A percentile compares a stretch with the other conserved stretches of the same genome.
Conservation (phyloP, 225 moss, liverwort and hornwort genomes). For the Asterella californica region DNA sequence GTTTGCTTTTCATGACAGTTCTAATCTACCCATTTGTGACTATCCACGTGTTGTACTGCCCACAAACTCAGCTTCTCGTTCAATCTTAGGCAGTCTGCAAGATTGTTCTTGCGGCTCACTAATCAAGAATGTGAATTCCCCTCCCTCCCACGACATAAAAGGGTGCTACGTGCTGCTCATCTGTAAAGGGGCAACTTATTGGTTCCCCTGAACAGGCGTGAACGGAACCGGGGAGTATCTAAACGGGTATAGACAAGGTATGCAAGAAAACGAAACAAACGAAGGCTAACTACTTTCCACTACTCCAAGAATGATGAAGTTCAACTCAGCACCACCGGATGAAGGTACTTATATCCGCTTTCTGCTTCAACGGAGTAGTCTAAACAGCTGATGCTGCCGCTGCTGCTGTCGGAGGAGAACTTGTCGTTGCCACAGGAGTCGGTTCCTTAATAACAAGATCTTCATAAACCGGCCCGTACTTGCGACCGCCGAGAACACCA, state of each 20-base stretch:
- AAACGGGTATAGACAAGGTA: not conserved
- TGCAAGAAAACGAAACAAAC: not conserved
- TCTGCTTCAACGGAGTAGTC: not conserved
- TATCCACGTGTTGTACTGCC: not conserved
- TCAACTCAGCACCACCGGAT: not conserved
- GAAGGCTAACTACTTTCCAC: not conserved
- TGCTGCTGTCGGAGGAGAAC: not conserved
- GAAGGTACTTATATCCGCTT: not conserved
- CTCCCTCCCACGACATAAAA: not conserved
- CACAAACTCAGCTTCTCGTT: not conserved
- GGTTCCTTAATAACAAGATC: not conserved
- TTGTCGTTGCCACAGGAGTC: not conserved
- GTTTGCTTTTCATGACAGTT: not conserved
- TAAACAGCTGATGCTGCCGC: constrained; percentile 20
- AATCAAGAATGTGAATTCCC: not conserved
- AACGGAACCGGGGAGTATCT: not conserved
- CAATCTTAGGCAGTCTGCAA: not conserved
- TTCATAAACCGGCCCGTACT: not conserved
- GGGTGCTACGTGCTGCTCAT: not conserved
- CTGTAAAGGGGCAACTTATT: not conserved
- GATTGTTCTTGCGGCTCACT: not conserved
- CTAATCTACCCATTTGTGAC: not conserved
- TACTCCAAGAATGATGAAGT: not conserved
- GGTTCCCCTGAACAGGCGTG: not conserved
- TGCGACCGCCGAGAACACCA: constrained; percentile 6